Base-by-base conservation (phyloP, 768 basidiomycete genomes). In the Clavulina sp. region DNA sequence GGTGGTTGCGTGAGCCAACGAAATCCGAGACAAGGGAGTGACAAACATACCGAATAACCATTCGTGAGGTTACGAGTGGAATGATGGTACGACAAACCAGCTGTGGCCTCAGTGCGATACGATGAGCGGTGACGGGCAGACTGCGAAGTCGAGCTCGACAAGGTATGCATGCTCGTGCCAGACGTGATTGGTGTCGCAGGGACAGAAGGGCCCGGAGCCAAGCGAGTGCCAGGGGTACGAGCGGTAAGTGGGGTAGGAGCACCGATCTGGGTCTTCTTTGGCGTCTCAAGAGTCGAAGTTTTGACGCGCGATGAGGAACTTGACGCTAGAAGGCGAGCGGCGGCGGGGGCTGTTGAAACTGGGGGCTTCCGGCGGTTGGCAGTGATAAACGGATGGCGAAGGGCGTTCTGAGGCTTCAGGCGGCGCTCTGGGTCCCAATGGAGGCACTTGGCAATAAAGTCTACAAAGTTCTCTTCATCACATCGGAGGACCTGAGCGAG, bases 381-480 rank as follows among this genome's bases (percentile, higher is more conserved):
- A 19, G 79, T 70, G 53, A 95, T 73, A 68, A 89, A 96, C 7
- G 85, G 83, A 66, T 96, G 93, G 23, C 89, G 78, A 69, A 96
- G 65, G 0, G 93, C 93, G 6, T 83, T 75, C 58, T 89, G 84
- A 3, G 93, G 93, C 64, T 95, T 97, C 62, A 99, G 74, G 30
- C 95, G 77, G 48, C 86, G 77, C 60, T 97, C 93, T 5, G 95
- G 95, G 68, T 99, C 95, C 92, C 92, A 99, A 28, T 85, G 74
- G n/a, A 99, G 72, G 66, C 95, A 99, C 64, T 93, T 96, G 1
- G 85, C 73, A 57, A 97, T 83, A 64, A 99, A 99, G 67, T 99
- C 95, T 52, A 99, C 73, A 58, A 99, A 97, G 41, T 85, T 80
- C 53, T 93, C 88, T 61, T 97, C 95, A 53, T 91, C 86, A 61